Conservation (phyloP, 768 basidiomycete genomes). For the Xanthoconium purpureum region DNA sequence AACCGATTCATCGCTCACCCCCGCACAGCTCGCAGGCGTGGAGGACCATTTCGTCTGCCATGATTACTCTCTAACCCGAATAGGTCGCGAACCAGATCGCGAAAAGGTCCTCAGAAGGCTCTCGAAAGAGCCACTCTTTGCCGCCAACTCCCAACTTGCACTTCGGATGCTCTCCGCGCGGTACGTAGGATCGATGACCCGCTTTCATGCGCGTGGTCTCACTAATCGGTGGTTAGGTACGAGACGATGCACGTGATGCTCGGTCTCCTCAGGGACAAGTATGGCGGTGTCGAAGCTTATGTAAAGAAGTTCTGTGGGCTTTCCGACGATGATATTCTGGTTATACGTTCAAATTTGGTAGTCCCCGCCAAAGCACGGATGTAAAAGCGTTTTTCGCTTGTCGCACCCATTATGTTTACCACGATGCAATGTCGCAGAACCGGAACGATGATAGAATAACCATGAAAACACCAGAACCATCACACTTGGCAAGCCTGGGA, state of each 20-base stretch:
- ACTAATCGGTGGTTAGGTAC: conserved; percentile 38
- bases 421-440: neutral
- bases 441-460: neutral
- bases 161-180: conserved; percentile 82
- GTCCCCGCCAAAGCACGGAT: conserved; percentile 31
- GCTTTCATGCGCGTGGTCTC: neutral
- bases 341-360: conserved; percentile 58
- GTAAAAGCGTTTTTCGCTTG: conserved; percentile 11
- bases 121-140: conserved; percentile 68
- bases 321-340: conserved; percentile 58
- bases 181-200: conserved; percentile 33
- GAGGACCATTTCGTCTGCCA: conserved; percentile 59
- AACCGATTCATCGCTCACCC: neutral
- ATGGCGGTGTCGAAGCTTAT: conserved; percentile 68
- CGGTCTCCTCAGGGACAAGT: conserved; percentile 54
- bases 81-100: conserved; percentile 78
- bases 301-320: conserved; percentile 53
- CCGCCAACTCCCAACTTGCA: conserved; percentile 68
- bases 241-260: conserved; percentile 79
- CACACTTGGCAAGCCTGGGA: neutral
- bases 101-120: conserved; percentile 68
- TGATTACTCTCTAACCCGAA: conserved; percentile 74
- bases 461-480: neutral
- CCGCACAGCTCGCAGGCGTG: conserved; percentile 65
- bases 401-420: neutral